Conservation (phyloP, 768 basidiomycete species). For the Crucibulum laeve region DNA sequence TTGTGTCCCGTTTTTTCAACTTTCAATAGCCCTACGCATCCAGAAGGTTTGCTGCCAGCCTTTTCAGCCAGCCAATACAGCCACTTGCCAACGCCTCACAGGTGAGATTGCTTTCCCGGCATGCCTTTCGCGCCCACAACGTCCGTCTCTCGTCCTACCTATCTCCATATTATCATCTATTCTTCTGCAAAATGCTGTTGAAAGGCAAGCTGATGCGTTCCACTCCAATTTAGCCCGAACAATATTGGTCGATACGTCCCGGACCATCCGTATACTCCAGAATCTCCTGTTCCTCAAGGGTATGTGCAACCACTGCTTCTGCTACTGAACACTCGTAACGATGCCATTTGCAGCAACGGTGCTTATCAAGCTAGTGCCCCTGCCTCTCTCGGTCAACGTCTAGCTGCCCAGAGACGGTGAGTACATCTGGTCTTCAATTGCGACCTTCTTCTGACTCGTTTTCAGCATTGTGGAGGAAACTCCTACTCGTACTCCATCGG, state of each 20-base stretch:
- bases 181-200: no score
- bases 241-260: constrained; percentile 1
- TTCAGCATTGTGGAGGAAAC: constrained; percentile 16
- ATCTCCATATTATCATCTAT: neutral
- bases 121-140: neutral
- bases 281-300: constrained; percentile 7
- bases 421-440: constrained; percentile 4
- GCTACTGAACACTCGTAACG: neutral
- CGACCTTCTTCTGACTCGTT: constrained; percentile 2
- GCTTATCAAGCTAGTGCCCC: constrained; percentile 11
- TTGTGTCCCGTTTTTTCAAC: constrained; percentile 1
- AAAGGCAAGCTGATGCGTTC: no score
- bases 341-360: constrained; percentile 6
- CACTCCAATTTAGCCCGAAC: constrained; percentile 7
- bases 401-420: constrained; percentile 12
- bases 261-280: neutral
- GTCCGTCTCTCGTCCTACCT: neutral
- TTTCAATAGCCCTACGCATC: constrained; percentile 9
- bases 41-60: constrained; percentile 12
- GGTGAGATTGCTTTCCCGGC: constrained; percentile 12
- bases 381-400: constrained; percentile 10
- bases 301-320: neutral
- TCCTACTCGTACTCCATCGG: constrained; percentile 9
- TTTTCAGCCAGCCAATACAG: constrained; percentile 20
- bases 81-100: constrained; percentile 34